Percentiles rank a stretch among this genome's conserved stretches.
These are phyloP conservation scores for Phytopythium aichiense DNA, from an alignment of 352 stramenopile species.

Conservation along the genomic window DNA sequence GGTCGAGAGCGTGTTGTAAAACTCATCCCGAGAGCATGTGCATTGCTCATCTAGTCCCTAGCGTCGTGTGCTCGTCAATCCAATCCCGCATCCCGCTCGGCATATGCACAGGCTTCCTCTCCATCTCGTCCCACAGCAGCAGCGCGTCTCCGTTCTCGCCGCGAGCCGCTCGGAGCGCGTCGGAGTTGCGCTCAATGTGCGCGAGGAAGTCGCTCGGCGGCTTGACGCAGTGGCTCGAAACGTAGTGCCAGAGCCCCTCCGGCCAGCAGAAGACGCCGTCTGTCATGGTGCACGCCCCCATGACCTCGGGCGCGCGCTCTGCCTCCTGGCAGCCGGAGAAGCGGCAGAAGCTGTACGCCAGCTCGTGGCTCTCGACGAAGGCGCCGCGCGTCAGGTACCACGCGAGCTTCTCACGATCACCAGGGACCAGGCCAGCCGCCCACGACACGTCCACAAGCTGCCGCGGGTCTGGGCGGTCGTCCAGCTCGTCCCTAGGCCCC, in stretches of 20 bases:
- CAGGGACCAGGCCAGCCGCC: conserved; percentile 19
- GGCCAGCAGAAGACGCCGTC: conserved; percentile 78
- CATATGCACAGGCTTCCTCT: conserved; percentile 33
- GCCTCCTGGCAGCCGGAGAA: conserved; percentile 46
- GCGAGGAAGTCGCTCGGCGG: conserved; percentile 53
- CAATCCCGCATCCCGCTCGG: conserved; percentile 59
- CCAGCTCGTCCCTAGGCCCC: neutral
- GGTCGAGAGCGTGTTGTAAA: too few relatives aligned
- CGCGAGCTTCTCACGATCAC: conserved; percentile 28
- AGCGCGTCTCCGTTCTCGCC: conserved; percentile 28
- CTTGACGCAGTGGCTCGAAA: conserved; percentile 56
- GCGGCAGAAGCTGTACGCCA: conserved; percentile 79
- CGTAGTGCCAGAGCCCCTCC: conserved; percentile 76
- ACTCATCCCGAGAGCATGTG: too few relatives aligned
- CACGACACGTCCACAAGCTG: conserved; percentile 50
- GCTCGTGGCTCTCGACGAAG: conserved; percentile 74
- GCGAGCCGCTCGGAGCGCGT: conserved; percentile 14
- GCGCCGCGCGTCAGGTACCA: conserved; percentile 52
- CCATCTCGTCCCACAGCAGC: conserved; percentile 48
- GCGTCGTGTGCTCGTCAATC: conserved; percentile 60
- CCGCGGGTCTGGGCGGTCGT: conserved; percentile 40
- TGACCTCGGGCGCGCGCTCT: conserved; percentile 29
- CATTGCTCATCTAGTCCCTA: too few relatives aligned
- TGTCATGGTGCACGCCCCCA: conserved; percentile 75
- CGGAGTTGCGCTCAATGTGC: conserved; percentile 41